These are phyloP conservation scores for Anthracocystis walkeri DNA, from an alignment of 1,284 basidiomycete genomes.

Conservation along the genomic window DNA sequence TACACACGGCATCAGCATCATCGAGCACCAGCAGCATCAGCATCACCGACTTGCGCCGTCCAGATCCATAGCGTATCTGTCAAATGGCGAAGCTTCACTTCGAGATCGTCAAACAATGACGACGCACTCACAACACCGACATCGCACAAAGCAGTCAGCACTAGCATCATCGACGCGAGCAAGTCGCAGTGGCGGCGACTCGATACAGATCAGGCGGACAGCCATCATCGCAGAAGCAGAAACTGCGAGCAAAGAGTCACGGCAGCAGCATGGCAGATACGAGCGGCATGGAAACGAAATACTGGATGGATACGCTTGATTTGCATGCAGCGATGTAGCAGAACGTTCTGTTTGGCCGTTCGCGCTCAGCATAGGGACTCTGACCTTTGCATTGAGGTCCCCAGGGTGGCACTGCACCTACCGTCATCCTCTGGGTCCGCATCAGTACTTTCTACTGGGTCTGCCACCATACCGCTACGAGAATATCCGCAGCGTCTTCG, in stretches of 20 bases:
- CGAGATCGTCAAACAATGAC: background rate
- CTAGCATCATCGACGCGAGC: background rate
- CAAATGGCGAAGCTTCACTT: background rate
- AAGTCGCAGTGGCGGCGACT: background rate
- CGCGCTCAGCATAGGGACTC: background rate
- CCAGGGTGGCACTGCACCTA: no score
- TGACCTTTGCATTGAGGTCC: background rate
- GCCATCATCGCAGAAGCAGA: background rate
- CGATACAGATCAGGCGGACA: background rate
- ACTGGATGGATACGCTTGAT: no score
- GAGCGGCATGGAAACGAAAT: background rate
- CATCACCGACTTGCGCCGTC: slow-evolving; percentile 3
- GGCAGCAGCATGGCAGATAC: background rate
- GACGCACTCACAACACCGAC: background rate
- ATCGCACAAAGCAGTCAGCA: background rate
- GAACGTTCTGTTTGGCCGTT: background rate
- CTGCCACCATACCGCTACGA: background rate
- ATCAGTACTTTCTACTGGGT: no score
- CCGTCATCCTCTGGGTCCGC: no score
- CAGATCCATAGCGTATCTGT: background rate
- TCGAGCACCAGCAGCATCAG: slow-evolving; percentile 15
- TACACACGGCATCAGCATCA: slow-evolving; percentile 8
- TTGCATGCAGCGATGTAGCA: background rate
- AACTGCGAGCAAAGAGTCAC: background rate
- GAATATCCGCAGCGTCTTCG: background rate